Base-by-base conservation (phyloP, 2,329 filamentous ascomycete genomes). In the Juglanconis oblonga region DNA sequence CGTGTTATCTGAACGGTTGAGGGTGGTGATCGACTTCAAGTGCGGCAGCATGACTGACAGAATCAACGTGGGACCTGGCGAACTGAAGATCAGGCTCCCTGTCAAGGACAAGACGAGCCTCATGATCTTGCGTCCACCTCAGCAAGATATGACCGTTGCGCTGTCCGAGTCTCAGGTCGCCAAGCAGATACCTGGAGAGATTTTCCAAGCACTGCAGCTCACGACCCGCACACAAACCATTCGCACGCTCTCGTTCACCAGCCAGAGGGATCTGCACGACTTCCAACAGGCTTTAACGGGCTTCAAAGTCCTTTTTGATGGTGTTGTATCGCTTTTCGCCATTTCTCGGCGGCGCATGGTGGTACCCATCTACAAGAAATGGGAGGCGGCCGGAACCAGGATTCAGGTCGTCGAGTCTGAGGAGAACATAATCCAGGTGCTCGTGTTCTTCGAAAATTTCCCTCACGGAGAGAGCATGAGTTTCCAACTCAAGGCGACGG, bases 341-440 rank as follows among this genome's bases (percentile, higher is more conserved):
- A 96, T 97, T 65, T 87, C 92, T 1, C 87, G 92, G 35, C 86
- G 91, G 52, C 85, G 91, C 65, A 95, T 93, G 88, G 91, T 97
- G 11, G 91, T 96, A 14, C 91, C 91, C 0, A 94, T 97, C 65
- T 90, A 96, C 77, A 96, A 97, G 76, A 95, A 95, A 73, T 96
- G 91, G 91, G 92, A 96, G 70, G 90, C 92, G 2, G 86, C 82
- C n/a, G 83, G 82, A 42, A 91, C 91, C 8, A 86, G 93, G 40
- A 79, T 97, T 7, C 92, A 97, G 71, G 81, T 97, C 42, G 86
- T 97, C 40, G 81, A 86, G 65, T 87, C 89, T 65, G 90, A 92
- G 64, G 55, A 57, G 36, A 90, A 87, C 68, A 83, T 89, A 13
- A 75, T 90, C 29, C 91, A 96, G 72, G 77, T 97, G 35, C 77